phyloP scores from a whole-genome alignment of 2,329 filamentous ascomycete species.

The Ceratocystis huliohia region DNA sequence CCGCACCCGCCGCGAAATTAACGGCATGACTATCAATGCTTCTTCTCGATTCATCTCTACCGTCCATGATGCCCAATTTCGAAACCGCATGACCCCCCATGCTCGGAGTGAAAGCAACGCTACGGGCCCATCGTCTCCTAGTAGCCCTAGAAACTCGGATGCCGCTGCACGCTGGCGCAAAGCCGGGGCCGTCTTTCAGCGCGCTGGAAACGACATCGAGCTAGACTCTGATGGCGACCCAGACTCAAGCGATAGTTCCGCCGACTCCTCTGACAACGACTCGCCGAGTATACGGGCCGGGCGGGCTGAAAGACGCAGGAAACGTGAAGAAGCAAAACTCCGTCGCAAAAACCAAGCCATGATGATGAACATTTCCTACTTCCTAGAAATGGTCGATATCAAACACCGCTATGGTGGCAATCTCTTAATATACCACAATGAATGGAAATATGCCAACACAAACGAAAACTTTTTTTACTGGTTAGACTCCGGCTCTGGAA shows the following conservation, averaged over 20 bases:
- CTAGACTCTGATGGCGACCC: conserved; percentile 33
- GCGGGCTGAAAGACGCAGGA: conserved; percentile 31
- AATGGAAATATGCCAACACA: conserved; percentile 67
- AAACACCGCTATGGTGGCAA: conserved; percentile 85
- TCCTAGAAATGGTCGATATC: conserved; percentile 69
- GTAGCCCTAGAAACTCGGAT: conserved; percentile 22
- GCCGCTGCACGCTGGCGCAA: conserved; percentile 58
- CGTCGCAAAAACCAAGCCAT: conserved; percentile 52
- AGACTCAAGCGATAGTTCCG: conserved; percentile 24
- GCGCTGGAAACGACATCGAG: conserved; percentile 55
- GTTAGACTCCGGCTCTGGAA: conserved; percentile 73
- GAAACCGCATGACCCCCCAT: conserved; percentile 37
- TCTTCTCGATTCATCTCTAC: conserved; percentile 60
- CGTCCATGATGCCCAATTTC: conserved; percentile 43
- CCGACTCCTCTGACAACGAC: conserved; percentile 26
- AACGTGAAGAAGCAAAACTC: conserved; percentile 24
- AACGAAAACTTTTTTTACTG: conserved; percentile 90
- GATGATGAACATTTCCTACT: conserved; percentile 77
- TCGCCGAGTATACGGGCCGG: conserved; percentile 28
- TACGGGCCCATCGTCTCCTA: conserved; percentile 16
- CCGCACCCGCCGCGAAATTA: conserved; percentile 55
- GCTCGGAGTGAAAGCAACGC: conserved; percentile 25
- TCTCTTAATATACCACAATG: conserved; percentile 64
- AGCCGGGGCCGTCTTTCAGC: conserved; percentile 53
- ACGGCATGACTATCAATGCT: conserved; percentile 56